Evolutionary conservation across 306 rosid genomes (phyloP).

Genomic region (Hylodesmum podocarpum): DNA sequence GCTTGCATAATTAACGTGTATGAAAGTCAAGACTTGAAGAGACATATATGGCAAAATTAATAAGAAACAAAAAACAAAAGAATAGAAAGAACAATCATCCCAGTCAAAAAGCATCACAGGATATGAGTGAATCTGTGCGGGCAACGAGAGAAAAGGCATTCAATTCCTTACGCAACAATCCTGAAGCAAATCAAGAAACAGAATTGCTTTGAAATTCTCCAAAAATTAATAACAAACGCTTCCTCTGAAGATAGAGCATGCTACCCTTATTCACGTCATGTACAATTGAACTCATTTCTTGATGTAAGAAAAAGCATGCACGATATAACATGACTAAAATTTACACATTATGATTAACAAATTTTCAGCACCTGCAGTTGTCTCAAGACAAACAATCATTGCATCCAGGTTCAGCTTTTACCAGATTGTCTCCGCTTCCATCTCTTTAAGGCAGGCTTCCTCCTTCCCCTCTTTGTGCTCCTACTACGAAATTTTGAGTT

Average conservation of each 20-base stretch:
- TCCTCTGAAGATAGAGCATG: slow-evolving; percentile 9
- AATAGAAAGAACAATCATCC: not conserved
- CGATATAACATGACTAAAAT: slow-evolving; percentile 32
- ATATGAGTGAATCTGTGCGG: not conserved
- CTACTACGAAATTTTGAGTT: slow-evolving; percentile 42
- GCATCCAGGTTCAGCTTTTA: slow-evolving; percentile 20
- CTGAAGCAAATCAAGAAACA: not conserved
- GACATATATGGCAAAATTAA: not conserved
- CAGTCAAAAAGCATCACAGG: not conserved
- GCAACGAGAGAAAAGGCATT: not conserved
- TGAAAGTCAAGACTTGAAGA: not conserved
- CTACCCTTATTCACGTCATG: slow-evolving; percentile 30
- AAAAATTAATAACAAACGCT: not conserved
- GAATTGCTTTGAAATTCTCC: not conserved
- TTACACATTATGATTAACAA: slow-evolving; percentile 25
- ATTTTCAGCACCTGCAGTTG: slow-evolving; percentile 9
- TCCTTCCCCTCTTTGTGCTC: slow-evolving; percentile 51
- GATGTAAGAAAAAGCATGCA: slow-evolving; percentile 30
- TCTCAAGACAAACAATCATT: not conserved
- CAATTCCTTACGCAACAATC: not conserved
- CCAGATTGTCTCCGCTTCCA: slow-evolving; percentile 26
- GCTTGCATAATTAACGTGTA: not conserved
- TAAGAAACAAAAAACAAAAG: not conserved
- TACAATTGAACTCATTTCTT: slow-evolving; percentile 36
- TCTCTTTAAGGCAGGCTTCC: slow-evolving; percentile 41